These are phyloP conservation scores for Lepidium africanum DNA, from an alignment of 345 rosid species.

Conservation along the genomic window DNA sequence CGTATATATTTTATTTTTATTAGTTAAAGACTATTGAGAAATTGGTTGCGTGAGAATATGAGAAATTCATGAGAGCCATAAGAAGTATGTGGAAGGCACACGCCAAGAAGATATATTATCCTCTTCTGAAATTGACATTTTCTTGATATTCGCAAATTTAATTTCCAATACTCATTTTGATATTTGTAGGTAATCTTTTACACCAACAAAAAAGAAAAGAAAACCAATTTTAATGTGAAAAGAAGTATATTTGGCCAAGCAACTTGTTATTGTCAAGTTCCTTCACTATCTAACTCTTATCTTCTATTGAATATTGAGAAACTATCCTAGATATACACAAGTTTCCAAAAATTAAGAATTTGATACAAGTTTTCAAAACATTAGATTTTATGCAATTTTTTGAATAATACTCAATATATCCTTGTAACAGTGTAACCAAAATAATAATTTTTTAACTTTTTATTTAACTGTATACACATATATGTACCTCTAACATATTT, in stretches of 20 bases:
- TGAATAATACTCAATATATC: no score
- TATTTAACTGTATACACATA: no score
- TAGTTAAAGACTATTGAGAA: not conserved
- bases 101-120: slow-evolving; percentile 12
- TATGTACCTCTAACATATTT: no score
- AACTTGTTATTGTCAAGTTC: not conserved
- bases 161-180: not conserved
- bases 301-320: not conserved
- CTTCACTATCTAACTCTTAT: slow-evolving; percentile 9
- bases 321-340: no score
- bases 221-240: not conserved
- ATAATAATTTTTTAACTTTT: no score
- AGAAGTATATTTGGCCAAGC: slow-evolving; percentile 18
- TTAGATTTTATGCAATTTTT: no score
- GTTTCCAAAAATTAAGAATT: no score
- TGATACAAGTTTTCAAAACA: no score
- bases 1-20: no score
- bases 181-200: not conserved
- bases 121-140: not conserved
- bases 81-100: slow-evolving; percentile 26
- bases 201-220: not conserved
- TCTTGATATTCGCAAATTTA: slow-evolving; percentile 1
- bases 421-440: no score
- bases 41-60: slow-evolving; percentile 13
- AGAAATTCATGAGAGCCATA: slow-evolving; percentile 8